These are phyloP conservation scores for Aspergillus quadrilineatus DNA, from an alignment of 2,329 filamentous ascomycete genomes.

Conservation along the genomic window DNA sequence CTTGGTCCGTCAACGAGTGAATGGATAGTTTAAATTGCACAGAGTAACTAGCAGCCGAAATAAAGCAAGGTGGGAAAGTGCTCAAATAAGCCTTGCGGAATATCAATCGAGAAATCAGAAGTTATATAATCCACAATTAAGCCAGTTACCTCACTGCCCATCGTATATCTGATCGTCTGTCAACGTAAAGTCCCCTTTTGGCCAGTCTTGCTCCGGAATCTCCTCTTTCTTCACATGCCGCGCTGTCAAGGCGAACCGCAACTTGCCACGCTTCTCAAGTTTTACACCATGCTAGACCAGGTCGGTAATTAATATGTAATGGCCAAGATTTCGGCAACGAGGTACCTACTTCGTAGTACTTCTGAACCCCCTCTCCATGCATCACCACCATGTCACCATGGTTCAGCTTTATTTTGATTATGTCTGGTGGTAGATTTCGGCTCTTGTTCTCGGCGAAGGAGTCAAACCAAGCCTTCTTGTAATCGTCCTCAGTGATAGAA, in stretches of 20 bases:
- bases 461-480: slow-evolving; percentile 26
- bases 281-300: slow-evolving; percentile 31
- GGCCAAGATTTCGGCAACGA: neutral
- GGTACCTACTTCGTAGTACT: slow-evolving; percentile 51
- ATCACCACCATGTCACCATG: slow-evolving; percentile 61
- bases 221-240: slow-evolving; percentile 33
- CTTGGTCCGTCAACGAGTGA: no score
- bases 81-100: no score
- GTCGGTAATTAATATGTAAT: neutral
- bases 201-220: slow-evolving; percentile 21
- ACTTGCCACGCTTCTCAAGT: slow-evolving; percentile 24
- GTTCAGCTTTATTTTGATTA: slow-evolving; percentile 48
- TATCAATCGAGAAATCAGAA: no score
- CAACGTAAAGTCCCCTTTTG: slow-evolving; percentile 31
- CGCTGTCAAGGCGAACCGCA: slow-evolving; percentile 39
- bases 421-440: neutral
- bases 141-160: slow-evolving; percentile 18
- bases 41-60: no score
- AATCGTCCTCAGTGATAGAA: slow-evolving; percentile 21
- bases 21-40: no score
- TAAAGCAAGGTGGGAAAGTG: no score
- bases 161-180: slow-evolving; percentile 29
- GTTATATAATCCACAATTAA: neutral
- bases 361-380: slow-evolving; percentile 56
- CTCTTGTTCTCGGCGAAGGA: slow-evolving; percentile 23